Evolutionary conservation across 352 stramenopile genomes (phyloP).

Genomic region (Thraustochytrium striatum): DNA sequence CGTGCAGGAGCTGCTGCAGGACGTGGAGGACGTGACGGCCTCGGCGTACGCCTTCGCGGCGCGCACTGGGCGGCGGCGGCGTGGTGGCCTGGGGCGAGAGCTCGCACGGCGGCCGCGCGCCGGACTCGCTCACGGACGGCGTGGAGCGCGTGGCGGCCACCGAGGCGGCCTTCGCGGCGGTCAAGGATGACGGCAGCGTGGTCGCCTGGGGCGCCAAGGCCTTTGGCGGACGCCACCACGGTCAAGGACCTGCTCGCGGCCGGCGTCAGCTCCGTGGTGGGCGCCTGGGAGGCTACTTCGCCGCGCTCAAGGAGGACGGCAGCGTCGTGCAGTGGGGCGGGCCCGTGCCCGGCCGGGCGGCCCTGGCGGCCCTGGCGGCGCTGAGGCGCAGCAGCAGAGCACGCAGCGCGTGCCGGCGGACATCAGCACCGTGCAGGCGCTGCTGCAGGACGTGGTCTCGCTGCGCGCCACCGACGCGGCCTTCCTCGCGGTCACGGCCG

Average conservation of each 20-base stretch:
- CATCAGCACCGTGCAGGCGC: not conserved
- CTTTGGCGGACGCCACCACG: not conserved
- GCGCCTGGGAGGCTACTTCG: not conserved
- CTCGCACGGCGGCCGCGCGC: not conserved
- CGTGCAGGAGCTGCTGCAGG: not conserved
- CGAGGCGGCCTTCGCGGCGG: constrained; percentile 10
- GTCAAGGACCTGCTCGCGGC: not conserved
- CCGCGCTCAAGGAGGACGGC: constrained; percentile 26
- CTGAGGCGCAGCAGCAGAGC: not conserved
- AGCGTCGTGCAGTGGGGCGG: constrained; percentile 21
- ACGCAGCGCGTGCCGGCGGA: not conserved
- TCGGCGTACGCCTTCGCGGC: not conserved
- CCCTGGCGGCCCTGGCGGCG: not conserved
- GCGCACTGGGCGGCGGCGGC: not conserved
- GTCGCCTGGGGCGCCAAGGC: not conserved
- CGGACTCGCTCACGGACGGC: not conserved
- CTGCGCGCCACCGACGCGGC: not conserved
- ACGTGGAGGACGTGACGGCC: not conserved
- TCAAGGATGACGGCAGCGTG: constrained; percentile 30
- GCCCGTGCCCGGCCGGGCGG: not conserved
- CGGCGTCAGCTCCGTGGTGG: not conserved
- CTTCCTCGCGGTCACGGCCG: constrained; percentile 15
- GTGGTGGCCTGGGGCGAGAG: not conserved
- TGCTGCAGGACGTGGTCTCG: constrained; percentile 2
- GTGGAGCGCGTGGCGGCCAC: not conserved